Percentiles rank a stretch among this genome's conserved stretches.
Conservation (phyloP, 2,329 filamentous ascomycete genomes). For the Beauveria pseudobassiana region DNA sequence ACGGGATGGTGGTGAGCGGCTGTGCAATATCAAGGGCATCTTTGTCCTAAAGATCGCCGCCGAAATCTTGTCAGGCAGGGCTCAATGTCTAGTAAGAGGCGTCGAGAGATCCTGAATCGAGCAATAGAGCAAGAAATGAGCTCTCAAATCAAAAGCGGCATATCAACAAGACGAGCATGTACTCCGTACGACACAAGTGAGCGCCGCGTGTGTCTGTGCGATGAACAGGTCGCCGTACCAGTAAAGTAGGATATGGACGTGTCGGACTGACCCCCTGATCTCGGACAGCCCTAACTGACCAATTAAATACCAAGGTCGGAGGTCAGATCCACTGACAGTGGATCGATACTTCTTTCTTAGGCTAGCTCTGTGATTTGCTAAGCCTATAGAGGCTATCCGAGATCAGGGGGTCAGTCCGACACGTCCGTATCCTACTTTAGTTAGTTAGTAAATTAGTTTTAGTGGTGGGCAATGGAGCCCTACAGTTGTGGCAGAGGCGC, state of each 20-base stretch:
- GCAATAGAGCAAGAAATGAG: neutral
- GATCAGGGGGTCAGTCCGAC: too few species aligned
- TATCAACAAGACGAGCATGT: neutral
- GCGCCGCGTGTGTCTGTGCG: neutral
- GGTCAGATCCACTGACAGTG: too few species aligned
- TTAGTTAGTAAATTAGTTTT: neutral
- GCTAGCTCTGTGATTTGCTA: too few species aligned
- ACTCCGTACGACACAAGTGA: neutral
- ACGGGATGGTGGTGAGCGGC: neutral
- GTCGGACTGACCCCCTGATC: too few species aligned
- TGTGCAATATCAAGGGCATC: neutral
- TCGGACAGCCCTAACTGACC: too few species aligned
- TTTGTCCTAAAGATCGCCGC: neutral
- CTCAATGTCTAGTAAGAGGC: neutral
- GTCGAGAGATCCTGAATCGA: neutral
- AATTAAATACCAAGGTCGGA: too few species aligned
- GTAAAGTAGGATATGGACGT: too few species aligned
- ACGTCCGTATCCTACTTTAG: too few species aligned
- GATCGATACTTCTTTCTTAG: too few species aligned
- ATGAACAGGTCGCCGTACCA: neutral
- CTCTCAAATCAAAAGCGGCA: neutral
- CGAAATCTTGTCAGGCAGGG: neutral
- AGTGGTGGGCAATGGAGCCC: neutral
- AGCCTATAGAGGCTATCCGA: too few species aligned
- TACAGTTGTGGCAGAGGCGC: slow-evolving; percentile 6